Conservation (phyloP, 2,329 filamentous ascomycete genomes). For the Ascochyta viciae-villosae region DNA sequence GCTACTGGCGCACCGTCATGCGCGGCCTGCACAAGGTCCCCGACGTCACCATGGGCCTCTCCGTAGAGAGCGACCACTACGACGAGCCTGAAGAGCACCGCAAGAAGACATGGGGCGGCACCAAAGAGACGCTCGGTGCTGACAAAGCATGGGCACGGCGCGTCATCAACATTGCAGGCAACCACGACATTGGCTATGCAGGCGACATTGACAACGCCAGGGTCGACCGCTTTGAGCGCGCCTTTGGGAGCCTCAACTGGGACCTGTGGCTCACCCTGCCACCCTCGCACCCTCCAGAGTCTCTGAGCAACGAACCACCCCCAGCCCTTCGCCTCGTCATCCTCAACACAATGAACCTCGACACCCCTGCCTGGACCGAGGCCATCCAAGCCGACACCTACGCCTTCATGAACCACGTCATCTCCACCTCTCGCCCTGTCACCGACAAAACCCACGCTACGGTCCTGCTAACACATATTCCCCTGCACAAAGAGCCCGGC, state of each 20-base stretch:
- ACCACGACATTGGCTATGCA: conserved; percentile 96
- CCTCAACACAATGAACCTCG: conserved; percentile 92
- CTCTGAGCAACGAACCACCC: conserved; percentile 22
- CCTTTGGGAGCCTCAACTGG: conserved; percentile 90
- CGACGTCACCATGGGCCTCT: conserved; percentile 43
- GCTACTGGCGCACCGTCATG: conserved; percentile 86
- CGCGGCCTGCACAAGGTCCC: conserved; percentile 68
- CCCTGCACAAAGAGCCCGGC: conserved; percentile 81
- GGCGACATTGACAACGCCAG: conserved; percentile 83
- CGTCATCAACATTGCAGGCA: conserved; percentile 89
- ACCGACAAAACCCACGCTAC: conserved; percentile 73
- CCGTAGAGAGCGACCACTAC: conserved; percentile 33
- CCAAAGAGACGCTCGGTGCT: conserved; percentile 49
- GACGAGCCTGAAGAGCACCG: conserved; percentile 6
- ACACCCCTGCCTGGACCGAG: conserved; percentile 74
- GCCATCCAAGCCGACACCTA: conserved; percentile 80
- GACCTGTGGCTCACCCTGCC: conserved; percentile 71
- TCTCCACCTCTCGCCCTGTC: conserved; percentile 67
- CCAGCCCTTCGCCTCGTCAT: conserved; percentile 83
- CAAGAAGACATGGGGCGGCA: conserved; percentile 33
- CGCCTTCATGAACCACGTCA: conserved; percentile 74
- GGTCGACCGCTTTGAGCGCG: conserved; percentile 79
- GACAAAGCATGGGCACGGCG: conserved; percentile 72
- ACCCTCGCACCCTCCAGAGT: not conserved
- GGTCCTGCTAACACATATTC: conserved; percentile 88